A percentile compares a stretch with the other conserved stretches of the same genome.
phyloP scores from a whole-genome alignment of 345 rosid genomes.

The Sapria himalayana region DNA sequence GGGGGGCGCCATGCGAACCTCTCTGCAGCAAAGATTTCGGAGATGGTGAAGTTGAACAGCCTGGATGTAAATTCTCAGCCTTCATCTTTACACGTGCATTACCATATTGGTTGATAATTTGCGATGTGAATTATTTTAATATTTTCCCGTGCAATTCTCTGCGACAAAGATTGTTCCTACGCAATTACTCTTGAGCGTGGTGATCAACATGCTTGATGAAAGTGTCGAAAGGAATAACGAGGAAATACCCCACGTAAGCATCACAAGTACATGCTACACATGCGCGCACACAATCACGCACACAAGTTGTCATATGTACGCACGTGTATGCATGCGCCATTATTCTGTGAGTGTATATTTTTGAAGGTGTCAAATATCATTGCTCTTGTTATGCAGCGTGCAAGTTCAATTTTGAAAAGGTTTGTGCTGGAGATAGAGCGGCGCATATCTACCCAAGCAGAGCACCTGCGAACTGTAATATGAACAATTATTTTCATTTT shows the following conservation, averaged over 20 bases:
- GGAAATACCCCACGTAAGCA: conserved; percentile 74
- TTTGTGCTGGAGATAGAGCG: conserved; percentile 91
- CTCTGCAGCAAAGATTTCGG: conserved; percentile 59
- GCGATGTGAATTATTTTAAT: no score
- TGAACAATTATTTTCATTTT: background rate
- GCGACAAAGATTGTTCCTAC: conserved; percentile 77
- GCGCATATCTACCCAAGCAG: conserved; percentile 94
- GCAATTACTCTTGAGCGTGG: conserved; percentile 68
- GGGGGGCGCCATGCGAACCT: conserved; percentile 78
- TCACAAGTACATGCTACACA: background rate
- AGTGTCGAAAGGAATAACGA: conserved; percentile 57
- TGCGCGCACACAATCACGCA: background rate
- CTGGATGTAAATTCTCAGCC: conserved; percentile 32
- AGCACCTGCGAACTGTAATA: conserved; percentile 68
- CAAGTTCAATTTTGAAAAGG: conserved; percentile 57
- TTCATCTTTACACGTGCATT: no score
- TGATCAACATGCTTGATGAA: conserved; percentile 80
- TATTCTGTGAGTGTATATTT: background rate
- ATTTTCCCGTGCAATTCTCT: no score
- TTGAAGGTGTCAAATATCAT: conserved; percentile 3
- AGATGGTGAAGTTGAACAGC: conserved; percentile 72
- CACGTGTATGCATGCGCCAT: background rate
- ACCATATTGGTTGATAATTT: no score
- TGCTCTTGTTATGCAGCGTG: conserved; percentile 40
- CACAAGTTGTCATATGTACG: background rate